phyloP scores from a whole-genome alignment of 2,329 filamentous ascomycete genomes.

The Sclerotinia spermophila region DNA sequence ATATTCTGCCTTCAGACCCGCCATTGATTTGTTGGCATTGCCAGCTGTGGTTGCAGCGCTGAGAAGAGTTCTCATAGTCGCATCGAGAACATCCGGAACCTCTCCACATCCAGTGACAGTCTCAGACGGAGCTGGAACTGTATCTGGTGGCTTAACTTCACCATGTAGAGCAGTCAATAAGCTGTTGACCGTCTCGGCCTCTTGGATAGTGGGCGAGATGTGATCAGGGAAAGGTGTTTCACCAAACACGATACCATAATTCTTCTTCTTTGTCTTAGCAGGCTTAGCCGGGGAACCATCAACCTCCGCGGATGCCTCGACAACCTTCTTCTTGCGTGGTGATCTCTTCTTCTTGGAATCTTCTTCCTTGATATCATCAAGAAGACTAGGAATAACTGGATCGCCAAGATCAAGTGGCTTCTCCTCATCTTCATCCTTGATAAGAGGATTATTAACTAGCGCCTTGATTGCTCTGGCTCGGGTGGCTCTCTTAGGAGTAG shows the following conservation, averaged over 20 bases:
- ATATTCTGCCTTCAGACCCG: conserved; percentile 60
- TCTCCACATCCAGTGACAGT: conserved; percentile 65
- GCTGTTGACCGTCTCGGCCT: conserved; percentile 65
- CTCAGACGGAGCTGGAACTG: conserved; percentile 65
- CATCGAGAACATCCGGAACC: conserved; percentile 53
- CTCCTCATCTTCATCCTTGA: conserved; percentile 10
- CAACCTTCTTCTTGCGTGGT: conserved; percentile 13
- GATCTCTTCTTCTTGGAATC: conserved; percentile 22
- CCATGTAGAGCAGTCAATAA: conserved; percentile 66
- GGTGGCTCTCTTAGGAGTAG: background rate
- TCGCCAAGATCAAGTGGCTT: conserved; percentile 10
- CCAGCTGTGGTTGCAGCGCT: conserved; percentile 49
- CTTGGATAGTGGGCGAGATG: conserved; percentile 58
- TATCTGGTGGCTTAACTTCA: conserved; percentile 58
- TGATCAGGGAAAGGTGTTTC: conserved; percentile 66
- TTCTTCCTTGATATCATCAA: conserved; percentile 9
- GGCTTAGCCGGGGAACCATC: conserved; percentile 6
- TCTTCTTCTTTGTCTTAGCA: conserved; percentile 38
- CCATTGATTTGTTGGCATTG: conserved; percentile 61
- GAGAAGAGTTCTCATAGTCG: conserved; percentile 50
- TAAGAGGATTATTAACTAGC: background rate
- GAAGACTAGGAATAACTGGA: background rate
- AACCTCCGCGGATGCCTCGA: conserved; percentile 13
- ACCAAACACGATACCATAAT: conserved; percentile 53
- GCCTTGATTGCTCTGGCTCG: background rate